A percentile compares a stretch with the other conserved stretches of the same genome.
Evolutionary conservation across 2,329 filamentous ascomycete species (phyloP).

Genomic region (Stagonosporopsis rhizophila): DNA sequence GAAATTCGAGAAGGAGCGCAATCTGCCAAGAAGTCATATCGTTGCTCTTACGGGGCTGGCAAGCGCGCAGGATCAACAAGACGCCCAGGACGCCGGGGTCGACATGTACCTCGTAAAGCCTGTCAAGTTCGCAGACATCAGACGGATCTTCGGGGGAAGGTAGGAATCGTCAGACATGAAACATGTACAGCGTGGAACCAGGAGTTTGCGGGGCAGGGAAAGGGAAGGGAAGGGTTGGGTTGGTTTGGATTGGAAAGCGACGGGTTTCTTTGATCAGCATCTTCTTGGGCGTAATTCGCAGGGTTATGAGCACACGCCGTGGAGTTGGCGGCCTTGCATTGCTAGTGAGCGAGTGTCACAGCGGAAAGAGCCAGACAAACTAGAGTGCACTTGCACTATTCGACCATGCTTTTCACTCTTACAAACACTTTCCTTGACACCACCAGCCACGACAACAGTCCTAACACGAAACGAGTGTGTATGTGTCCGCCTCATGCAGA

Average conservation of each 20-base stretch:
- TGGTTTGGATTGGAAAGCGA: too few species aligned
- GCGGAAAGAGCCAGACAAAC: not conserved
- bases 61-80: constrained; percentile 43
- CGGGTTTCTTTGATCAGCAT: not conserved
- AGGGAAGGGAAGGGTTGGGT: not conserved
- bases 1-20: constrained; percentile 35
- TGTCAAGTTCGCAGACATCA: constrained; percentile 46
- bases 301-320: constrained; percentile 1
- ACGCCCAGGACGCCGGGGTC: constrained; percentile 45
- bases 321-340: constrained; percentile 10
- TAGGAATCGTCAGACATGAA: not conserved
- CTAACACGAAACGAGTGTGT: too few species aligned
- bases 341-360: too few species aligned
- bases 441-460: too few species aligned
- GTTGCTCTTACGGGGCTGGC: constrained; percentile 50
- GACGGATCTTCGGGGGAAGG: constrained; percentile 30
- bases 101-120: constrained; percentile 51
- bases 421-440: too few species aligned
- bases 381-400: not conserved
- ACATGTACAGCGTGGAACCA: not conserved
- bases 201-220: not conserved
- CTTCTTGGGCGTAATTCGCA: not conserved
- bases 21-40: constrained; percentile 30
- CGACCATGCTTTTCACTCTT: not conserved
- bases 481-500: too few species aligned